Conservation (phyloP, 1,284 basidiomycete species). For the Earliella scabrosa region DNA sequence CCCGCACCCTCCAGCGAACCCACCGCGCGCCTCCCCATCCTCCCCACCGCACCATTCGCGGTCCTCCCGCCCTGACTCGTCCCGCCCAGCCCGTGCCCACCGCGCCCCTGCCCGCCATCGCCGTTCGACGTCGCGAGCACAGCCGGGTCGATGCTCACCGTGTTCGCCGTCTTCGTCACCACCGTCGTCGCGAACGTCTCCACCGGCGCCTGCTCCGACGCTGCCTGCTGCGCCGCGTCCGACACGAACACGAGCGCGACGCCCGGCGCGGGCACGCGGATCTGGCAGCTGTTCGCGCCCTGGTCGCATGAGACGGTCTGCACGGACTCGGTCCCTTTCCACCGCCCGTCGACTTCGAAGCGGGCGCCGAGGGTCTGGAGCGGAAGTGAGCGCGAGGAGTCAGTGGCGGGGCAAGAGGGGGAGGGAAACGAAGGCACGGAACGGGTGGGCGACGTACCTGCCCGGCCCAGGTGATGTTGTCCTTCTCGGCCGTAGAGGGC, state of each 20-base stretch:
- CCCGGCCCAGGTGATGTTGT: conserved; percentile 55
- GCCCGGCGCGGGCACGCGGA: conserved; percentile 53
- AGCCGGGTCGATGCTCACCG: conserved; percentile 31
- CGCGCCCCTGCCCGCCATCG: conserved; percentile 24
- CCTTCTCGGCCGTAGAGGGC: conserved; percentile 44
- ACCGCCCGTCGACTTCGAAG: conserved; percentile 58
- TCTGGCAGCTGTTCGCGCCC: conserved; percentile 42
- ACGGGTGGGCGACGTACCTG: no score
- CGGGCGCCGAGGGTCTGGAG: conserved; percentile 63
- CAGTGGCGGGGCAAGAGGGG: no score
- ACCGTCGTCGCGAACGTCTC: conserved; percentile 44
- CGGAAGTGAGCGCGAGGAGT: conserved; percentile 24
- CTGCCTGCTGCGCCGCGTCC: conserved; percentile 13
- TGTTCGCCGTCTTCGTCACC: conserved; percentile 25
- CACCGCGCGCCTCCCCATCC: background rate
- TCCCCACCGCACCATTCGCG: conserved; percentile 31
- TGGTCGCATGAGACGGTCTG: conserved; percentile 45
- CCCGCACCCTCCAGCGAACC: background rate
- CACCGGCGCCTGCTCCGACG: background rate
- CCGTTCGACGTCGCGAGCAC: conserved; percentile 41
- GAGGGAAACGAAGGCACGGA: no score
- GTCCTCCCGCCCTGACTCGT: conserved; percentile 34
- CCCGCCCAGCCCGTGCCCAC: conserved; percentile 30
- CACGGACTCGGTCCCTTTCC: conserved; percentile 43
- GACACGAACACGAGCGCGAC: conserved; percentile 58